A percentile compares a stretch with the other conserved stretches of the same genome.
phyloP scores from a whole-genome alignment of 805 yeast genomes.

The Sugiyamaella mastotermitis region DNA sequence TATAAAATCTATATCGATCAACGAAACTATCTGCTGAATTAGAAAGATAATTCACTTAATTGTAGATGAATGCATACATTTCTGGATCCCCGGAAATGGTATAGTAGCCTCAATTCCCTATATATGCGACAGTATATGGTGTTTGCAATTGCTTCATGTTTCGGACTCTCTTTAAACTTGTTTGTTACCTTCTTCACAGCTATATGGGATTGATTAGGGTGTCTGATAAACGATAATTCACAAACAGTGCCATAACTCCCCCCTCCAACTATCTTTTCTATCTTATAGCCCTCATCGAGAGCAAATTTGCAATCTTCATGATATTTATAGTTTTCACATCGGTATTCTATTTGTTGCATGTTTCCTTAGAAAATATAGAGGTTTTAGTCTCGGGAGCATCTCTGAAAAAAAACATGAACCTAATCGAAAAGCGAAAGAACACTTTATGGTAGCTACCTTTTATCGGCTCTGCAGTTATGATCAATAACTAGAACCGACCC shows the following conservation, averaged over 20 bases:
- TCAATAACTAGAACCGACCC: too few relatives aligned
- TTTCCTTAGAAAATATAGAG: too few relatives aligned
- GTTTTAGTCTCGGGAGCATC: too few relatives aligned
- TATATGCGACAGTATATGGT: too few relatives aligned
- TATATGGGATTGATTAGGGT: constrained; percentile 35
- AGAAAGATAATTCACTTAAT: constrained; percentile 1
- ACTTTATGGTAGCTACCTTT: too few relatives aligned
- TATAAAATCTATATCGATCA: constrained; percentile 71
- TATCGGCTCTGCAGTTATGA: too few relatives aligned
- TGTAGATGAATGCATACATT: constrained; percentile 39
- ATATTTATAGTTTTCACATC: not conserved
- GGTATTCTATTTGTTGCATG: too few relatives aligned
- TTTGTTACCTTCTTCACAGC: constrained; percentile 80
- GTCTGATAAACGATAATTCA: constrained; percentile 53
- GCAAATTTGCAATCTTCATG: constrained; percentile 36
- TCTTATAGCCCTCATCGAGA: constrained; percentile 53
- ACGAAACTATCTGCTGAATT: constrained; percentile 47
- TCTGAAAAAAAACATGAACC: too few relatives aligned
- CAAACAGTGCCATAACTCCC: constrained; percentile 88
- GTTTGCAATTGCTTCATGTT: constrained; percentile 58
- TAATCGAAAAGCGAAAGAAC: too few relatives aligned
- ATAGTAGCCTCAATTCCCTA: constrained; percentile 76
- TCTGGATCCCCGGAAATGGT: constrained; percentile 77
- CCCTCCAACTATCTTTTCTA: constrained; percentile 59
- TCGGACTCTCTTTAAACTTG: constrained; percentile 41